Evolutionary conservation across 805 yeast genomes (phyloP), one percentile per base, ranked within the genome.

Genomic region (Zygotorulaspora florentina): DNA sequence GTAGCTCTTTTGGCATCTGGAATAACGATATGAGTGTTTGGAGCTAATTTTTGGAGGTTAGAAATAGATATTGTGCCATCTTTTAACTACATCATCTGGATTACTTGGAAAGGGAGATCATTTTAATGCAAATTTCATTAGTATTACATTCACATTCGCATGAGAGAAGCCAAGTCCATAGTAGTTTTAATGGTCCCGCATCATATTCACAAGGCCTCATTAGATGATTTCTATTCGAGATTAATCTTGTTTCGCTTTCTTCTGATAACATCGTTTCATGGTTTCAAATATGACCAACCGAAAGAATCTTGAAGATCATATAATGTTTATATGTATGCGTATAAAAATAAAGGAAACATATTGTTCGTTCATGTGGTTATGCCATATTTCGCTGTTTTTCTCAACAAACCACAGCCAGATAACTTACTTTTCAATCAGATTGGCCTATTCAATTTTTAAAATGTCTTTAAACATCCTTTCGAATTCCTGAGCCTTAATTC

Each of bases 21-120:
- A 61, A 58, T 45, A 62, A 55, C 46, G 66, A 65, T 44, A 66
- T 65, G 68, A 65, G 68, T 42, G 71, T 67, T 39, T 67, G 71
- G 71, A 64, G 69, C 48, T 66, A 42, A 42, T 30, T 33, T 29
- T 37, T 26, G 25, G 13, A 17, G 40, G 48, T 25, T 33, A 27
- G 37, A 18, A 25, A 37, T 38, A 37, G 38, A 45, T 30, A 35
- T 42, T 42, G 43, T 39, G 29, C 39, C 43, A 42, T 42, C 36
- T 46, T 33, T 38, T 28, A 16, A 35, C 34, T 34, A 39, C 26
- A 29, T 26, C n/a, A 23, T 33, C 41, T 46, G 42, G 39, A 40
- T 27, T 26, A 35, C 40, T 36, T 34, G 45, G 41, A 15, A 39
- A 18, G 39, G 41, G 38, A 25, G 44, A 40, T 30, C 30, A 39